A percentile compares a stretch with the other conserved stretches of the same genome.
phyloP scores from a whole-genome alignment of 2,329 filamentous ascomycete species.

The Epichloe aotearoae region DNA sequence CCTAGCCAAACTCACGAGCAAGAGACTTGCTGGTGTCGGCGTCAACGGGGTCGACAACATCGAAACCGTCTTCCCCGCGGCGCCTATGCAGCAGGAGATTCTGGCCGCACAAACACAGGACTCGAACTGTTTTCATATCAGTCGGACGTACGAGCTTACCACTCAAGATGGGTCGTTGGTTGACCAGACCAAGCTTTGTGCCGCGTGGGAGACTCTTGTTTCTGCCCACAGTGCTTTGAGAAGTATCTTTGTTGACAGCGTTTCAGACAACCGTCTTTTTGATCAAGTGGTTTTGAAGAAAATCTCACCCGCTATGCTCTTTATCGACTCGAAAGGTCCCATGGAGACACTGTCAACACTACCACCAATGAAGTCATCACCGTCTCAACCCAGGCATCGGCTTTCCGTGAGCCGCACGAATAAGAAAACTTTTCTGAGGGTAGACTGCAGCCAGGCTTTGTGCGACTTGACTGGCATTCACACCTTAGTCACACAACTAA shows the following conservation, averaged over 20 bases:
- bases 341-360: conserved; percentile 26
- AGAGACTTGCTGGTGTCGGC: conserved; percentile 26
- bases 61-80: conserved; percentile 35
- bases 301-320: conserved; percentile 37
- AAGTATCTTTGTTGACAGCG: conserved; percentile 38
- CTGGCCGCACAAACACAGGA: conserved; percentile 31
- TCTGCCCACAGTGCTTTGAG: conserved; percentile 31
- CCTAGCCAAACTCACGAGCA: conserved; percentile 28
- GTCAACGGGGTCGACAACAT: conserved; percentile 30
- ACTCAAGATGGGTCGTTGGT: conserved; percentile 23
- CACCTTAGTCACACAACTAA: conserved; percentile 33
- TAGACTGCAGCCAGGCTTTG: conserved; percentile 37
- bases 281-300: conserved; percentile 35
- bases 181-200: conserved; percentile 31
- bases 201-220: conserved; percentile 36
- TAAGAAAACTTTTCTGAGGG: conserved; percentile 30
- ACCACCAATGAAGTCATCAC: conserved; percentile 24
- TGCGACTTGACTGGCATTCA: conserved; percentile 35
- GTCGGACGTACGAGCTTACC: conserved; percentile 35
- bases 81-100: conserved; percentile 34
- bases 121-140: conserved; percentile 28
- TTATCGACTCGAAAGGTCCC: conserved; percentile 31
- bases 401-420: conserved; percentile 35
- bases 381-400: conserved; percentile 32
- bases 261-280: conserved; percentile 34